Evolutionary conservation across 352 stramenopile species (phyloP).

Genomic region (Pythium aristosporum): DNA sequence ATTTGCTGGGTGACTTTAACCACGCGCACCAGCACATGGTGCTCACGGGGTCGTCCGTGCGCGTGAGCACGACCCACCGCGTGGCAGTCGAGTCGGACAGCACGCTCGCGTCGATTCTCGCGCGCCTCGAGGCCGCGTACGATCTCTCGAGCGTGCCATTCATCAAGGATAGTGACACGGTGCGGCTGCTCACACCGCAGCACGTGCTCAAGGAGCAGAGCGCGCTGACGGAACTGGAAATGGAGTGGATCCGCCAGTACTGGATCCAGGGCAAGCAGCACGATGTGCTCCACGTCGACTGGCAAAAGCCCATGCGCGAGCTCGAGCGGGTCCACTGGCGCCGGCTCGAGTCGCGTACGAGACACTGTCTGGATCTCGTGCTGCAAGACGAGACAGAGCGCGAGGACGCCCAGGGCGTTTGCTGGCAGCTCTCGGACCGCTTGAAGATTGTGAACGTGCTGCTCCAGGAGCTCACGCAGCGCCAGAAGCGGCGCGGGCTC

Average conservation of each 20-base stretch:
- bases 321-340: constrained; percentile 26
- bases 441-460: constrained; percentile 31
- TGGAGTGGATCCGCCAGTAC: constrained; percentile 33
- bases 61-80: constrained; percentile 69
- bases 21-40: constrained; percentile 87
- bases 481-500: constrained; percentile 23
- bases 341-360: constrained; percentile 22
- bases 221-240: constrained; percentile 27
- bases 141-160: constrained; percentile 6
- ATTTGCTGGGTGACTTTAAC: constrained; percentile 88
- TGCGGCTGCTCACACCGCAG: constrained; percentile 15
- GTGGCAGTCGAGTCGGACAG: constrained; percentile 38
- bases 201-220: constrained; percentile 28
- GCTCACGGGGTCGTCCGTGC: constrained; percentile 47
- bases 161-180: background rate
- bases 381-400: background rate
- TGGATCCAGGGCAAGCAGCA: constrained; percentile 32
- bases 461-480: constrained; percentile 21
- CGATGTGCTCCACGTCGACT: constrained; percentile 29
- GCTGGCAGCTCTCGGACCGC: constrained; percentile 19
- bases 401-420: background rate
- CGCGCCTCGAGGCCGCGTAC: constrained; percentile 18
- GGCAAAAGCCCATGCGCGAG: constrained; percentile 27
- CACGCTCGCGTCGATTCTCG: constrained; percentile 27
- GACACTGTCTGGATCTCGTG: constrained; percentile 21